These are phyloP conservation scores for Pestalotiopsis fici DNA, from an alignment of 2,329 filamentous ascomycete species.

Conservation along the genomic window DNA sequence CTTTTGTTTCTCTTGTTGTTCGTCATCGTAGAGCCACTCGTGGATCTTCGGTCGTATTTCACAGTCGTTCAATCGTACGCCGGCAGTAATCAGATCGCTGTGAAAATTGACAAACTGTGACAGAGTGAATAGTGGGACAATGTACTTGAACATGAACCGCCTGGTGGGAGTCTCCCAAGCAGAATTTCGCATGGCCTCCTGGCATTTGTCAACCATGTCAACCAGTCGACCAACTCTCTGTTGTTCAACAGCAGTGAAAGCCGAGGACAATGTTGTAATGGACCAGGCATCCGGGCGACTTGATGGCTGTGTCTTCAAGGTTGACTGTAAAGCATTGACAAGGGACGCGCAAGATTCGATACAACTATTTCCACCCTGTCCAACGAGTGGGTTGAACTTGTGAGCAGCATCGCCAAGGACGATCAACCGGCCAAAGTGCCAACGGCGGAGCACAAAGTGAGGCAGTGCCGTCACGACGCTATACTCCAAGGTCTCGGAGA, in stretches of 20 bases:
- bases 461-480: constrained; percentile 2
- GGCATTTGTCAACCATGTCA: constrained; percentile 4
- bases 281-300: background rate
- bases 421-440: background rate
- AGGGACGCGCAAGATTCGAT: background rate
- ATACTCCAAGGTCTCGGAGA: background rate
- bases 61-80: background rate
- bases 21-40: constrained; percentile 3
- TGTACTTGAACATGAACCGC: background rate
- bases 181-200: constrained; percentile 1
- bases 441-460: constrained; percentile 8
- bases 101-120: background rate
- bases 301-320: background rate
- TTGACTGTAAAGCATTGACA: constrained; percentile 1
- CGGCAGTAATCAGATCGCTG: background rate
- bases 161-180: background rate
- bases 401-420: constrained; percentile 6
- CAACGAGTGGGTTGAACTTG: constrained; percentile 9
- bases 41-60: background rate
- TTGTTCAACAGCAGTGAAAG: background rate
- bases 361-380: constrained; percentile 5
- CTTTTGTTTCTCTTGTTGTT: background rate
- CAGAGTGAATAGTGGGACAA: background rate
- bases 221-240: background rate
- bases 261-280: background rate